phyloP scores from a whole-genome alignment of 2,329 filamentous ascomycete genomes.

The Penicillium freii region DNA sequence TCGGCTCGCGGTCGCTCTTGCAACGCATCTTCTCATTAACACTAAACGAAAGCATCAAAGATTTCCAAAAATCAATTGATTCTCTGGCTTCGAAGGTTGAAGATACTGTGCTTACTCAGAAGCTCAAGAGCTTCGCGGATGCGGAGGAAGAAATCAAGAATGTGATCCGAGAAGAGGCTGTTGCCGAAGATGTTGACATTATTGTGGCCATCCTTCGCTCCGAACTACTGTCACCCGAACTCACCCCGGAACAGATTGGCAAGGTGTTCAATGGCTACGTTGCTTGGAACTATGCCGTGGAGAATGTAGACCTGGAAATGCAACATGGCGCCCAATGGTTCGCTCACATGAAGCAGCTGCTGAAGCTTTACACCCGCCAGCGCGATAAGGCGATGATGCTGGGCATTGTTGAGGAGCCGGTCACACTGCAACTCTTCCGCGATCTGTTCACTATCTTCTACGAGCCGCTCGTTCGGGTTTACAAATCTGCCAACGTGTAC shows the following conservation, averaged over 20 bases:
- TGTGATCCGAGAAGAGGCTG: constrained; percentile 70
- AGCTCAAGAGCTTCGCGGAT: constrained; percentile 76
- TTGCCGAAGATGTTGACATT: constrained; percentile 72
- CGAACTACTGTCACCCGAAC: constrained; percentile 68
- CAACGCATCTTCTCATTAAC: constrained; percentile 94
- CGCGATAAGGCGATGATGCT: constrained; percentile 98
- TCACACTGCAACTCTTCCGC: constrained; percentile 92
- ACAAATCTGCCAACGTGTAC: constrained; percentile 98
- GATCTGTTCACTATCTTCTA: constrained; percentile 99
- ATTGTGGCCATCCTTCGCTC: constrained; percentile 82
- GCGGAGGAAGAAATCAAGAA: constrained; percentile 73
- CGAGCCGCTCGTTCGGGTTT: constrained; percentile 91
- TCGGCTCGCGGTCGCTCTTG: constrained; percentile 83
- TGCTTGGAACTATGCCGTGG: constrained; percentile 91
- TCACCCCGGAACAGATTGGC: constrained; percentile 73
- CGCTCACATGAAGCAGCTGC: constrained; percentile 87
- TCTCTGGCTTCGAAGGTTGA: constrained; percentile 71
- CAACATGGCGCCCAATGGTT: constrained; percentile 88
- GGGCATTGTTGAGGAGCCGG: constrained; percentile 88
- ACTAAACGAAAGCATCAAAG: constrained; percentile 82
- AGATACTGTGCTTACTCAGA: constrained; percentile 75
- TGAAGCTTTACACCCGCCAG: constrained; percentile 88
- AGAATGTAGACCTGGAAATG: constrained; percentile 82
- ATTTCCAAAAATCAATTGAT: constrained; percentile 84
- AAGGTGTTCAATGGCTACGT: constrained; percentile 92